A percentile compares a stretch with the other conserved stretches of the same genome.
These are phyloP conservation scores for Gentiana straminea DNA, from an alignment of 257 asterid genomes.

Conservation along the genomic window DNA sequence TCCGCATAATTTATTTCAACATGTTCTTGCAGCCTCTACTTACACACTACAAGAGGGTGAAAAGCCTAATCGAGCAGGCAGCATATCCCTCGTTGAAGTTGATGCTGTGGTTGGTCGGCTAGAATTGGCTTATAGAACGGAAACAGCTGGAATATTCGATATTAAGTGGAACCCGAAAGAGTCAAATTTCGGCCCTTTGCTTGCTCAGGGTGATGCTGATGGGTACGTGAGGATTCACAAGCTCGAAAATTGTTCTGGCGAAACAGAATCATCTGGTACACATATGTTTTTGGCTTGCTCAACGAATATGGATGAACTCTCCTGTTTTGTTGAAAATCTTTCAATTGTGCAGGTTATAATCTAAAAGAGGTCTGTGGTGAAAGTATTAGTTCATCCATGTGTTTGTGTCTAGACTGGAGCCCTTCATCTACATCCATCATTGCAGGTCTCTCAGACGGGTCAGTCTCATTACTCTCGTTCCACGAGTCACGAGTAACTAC, in stretches of 20 bases:
- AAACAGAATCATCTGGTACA: slow-evolving; percentile 28
- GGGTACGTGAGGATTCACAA: slow-evolving; percentile 55
- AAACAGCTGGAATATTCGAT: slow-evolving; percentile 77
- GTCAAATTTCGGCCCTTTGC: slow-evolving; percentile 38
- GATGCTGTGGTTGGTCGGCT: slow-evolving; percentile 33
- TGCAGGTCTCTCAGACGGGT: slow-evolving; percentile 81
- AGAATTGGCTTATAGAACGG: slow-evolving; percentile 36
- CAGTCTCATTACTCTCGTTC: slow-evolving; percentile 60
- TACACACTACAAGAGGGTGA: slow-evolving; percentile 89
- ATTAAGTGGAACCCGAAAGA: slow-evolving; percentile 67
- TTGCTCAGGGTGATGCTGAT: slow-evolving; percentile 98
- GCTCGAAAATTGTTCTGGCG: slow-evolving; percentile 28
- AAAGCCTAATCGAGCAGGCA: slow-evolving; percentile 62
- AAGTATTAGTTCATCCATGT: slow-evolving; percentile 74
- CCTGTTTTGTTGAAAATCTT: too few species aligned
- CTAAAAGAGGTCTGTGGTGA: slow-evolving; percentile 41
- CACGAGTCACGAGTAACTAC: slow-evolving; percentile 35
- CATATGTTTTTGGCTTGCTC: too few species aligned
- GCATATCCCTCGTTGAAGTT: slow-evolving; percentile 65
- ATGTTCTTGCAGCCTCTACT: slow-evolving; percentile 82
- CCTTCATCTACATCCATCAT: slow-evolving; percentile 56
- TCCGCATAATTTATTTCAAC: slow-evolving; percentile 47
- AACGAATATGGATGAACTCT: too few species aligned
- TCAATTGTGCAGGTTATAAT: slow-evolving; percentile 28
- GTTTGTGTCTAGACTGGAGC: slow-evolving; percentile 85